Percentiles rank a stretch among this genome's conserved stretches.
Conservation (phyloP, 768 basidiomycete species). For the Termitomyces sp. region DNA sequence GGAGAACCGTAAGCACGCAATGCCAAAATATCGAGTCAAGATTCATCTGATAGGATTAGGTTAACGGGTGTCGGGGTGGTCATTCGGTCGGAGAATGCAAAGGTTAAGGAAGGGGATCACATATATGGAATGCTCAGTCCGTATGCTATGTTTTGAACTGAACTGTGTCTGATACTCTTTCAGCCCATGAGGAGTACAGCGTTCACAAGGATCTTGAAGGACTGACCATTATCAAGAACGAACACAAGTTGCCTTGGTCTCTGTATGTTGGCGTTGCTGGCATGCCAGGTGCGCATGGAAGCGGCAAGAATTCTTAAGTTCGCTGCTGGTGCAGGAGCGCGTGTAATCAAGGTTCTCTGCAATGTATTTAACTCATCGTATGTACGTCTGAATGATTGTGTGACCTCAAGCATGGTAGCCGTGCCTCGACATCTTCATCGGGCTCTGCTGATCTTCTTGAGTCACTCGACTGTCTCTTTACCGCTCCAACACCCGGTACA, state of each 20-base stretch:
- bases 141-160: neutral
- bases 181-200: conserved; percentile 43
- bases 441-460: conserved; percentile 95
- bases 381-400: conserved; percentile 1
- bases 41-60: conserved; percentile 10
- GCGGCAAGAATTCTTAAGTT: conserved; percentile 29
- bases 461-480: conserved; percentile 77
- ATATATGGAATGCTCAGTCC: conserved; percentile 27
- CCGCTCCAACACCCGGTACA: conserved; percentile 55
- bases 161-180: too few relatives aligned
- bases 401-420: conserved; percentile 72
- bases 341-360: conserved; percentile 78
- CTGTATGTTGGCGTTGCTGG: conserved; percentile 49
- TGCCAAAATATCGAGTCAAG: neutral
- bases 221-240: conserved; percentile 34
- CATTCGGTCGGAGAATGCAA: conserved; percentile 18
- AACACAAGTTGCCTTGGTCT: conserved; percentile 46
- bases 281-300: conserved; percentile 44
- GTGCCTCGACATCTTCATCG: conserved; percentile 91
- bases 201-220: conserved; percentile 21
- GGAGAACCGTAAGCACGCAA: conserved; percentile 24
- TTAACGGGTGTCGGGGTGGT: conserved; percentile 19
- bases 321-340: conserved; percentile 90
- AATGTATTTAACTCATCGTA: neutral
- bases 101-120: conserved; percentile 28